Percentiles rank a stretch among this genome's conserved stretches.
These are phyloP conservation scores for Metarhizium anisopliae DNA, from an alignment of 2,329 filamentous ascomycete species.

Conservation along the genomic window DNA sequence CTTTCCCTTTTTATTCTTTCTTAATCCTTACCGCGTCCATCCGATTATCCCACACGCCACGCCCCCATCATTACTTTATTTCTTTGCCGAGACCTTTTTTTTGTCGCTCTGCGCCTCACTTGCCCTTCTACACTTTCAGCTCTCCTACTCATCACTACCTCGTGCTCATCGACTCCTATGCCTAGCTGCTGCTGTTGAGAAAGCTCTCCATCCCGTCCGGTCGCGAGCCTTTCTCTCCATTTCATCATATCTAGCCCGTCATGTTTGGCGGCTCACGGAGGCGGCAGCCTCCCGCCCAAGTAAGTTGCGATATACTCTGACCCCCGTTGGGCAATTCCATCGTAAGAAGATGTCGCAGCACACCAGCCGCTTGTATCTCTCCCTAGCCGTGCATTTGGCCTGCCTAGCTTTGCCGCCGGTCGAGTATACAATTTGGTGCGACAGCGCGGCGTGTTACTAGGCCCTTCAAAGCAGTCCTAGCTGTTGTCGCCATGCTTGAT, in stretches of 20 bases:
- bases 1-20: constrained; percentile 2
- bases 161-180: constrained; percentile 3
- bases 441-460: too few relatives aligned
- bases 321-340: background rate
- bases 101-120: background rate
- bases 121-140: background rate
- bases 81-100: background rate
- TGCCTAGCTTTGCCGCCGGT: too few relatives aligned
- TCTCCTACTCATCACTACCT: constrained; percentile 2
- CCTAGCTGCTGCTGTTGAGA: constrained; percentile 10
- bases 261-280: constrained; percentile 45
- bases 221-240: background rate
- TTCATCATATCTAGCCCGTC: constrained; percentile 6
- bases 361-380: too few relatives aligned
- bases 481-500: too few relatives aligned
- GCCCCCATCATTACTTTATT: background rate
- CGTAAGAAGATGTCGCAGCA: background rate
- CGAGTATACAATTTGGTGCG: too few relatives aligned
- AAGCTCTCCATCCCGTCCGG: constrained; percentile 3
- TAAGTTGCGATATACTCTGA: constrained; percentile 23
- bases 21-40: background rate
- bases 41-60: background rate
- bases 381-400: too few relatives aligned
- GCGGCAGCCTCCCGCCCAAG: constrained; percentile 38
- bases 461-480: too few relatives aligned